Percentiles rank a stretch among this genome's conserved stretches.
These are phyloP conservation scores for barley (Hordeum vulgare) DNA, from an alignment of 176 grass and related monocot genomes.

Conservation along the genomic window DNA sequence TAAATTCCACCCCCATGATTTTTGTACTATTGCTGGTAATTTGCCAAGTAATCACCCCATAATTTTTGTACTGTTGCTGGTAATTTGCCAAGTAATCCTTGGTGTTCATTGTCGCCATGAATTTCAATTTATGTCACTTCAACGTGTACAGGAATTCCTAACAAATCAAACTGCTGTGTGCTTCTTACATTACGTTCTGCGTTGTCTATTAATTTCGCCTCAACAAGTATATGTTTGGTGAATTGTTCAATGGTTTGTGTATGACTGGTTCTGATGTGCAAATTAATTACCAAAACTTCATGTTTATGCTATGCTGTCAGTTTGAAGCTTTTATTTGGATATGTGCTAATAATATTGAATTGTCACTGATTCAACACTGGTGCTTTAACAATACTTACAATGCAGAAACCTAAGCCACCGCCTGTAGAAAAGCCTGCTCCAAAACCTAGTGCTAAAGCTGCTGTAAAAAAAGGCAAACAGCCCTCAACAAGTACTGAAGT, in stretches of 20 bases:
- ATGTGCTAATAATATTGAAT: background rate
- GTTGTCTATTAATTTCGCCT: background rate
- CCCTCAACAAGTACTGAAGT: conserved; percentile 42
- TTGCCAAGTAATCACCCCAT: background rate
- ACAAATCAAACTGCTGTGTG: background rate
- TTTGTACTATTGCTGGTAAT: background rate
- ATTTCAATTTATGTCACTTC: background rate
- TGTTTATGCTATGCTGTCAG: background rate
- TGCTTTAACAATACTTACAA: conserved; percentile 1
- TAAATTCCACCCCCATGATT: background rate
- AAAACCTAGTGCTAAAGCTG: conserved; percentile 47
- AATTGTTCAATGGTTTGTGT: background rate
- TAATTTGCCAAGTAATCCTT: background rate
- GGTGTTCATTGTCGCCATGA: background rate
- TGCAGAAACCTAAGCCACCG: conserved; percentile 59
- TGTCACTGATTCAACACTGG: background rate
- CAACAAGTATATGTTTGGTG: background rate
- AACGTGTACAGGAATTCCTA: background rate
- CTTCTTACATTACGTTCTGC: background rate
- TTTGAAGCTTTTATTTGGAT: background rate
- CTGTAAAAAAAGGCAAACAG: conserved; percentile 69
- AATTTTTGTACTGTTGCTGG: background rate
- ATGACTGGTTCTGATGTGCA: background rate
- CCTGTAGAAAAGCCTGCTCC: conserved; percentile 34
- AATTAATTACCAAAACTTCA: background rate